Conservation (phyloP, 2,329 filamentous ascomycete species). For the Zymoseptoria pseudotritici region DNA sequence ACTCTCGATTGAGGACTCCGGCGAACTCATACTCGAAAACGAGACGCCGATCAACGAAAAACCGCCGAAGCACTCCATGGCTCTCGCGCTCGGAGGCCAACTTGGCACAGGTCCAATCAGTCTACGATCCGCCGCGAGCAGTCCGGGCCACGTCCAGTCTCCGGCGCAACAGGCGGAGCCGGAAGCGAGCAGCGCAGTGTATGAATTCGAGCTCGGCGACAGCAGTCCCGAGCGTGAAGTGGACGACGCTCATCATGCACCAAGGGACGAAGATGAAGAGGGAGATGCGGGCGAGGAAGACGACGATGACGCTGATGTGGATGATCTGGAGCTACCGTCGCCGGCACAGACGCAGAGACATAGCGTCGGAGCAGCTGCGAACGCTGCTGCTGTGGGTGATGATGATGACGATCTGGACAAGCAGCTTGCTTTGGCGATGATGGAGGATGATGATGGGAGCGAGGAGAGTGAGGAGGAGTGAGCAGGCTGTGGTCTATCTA, state of each 20-base stretch:
- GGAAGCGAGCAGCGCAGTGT: slow-evolving; percentile 13
- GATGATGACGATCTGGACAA: slow-evolving; percentile 37
- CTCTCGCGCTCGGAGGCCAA: slow-evolving; percentile 24
- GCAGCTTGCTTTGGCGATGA: slow-evolving; percentile 36
- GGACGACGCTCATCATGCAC: slow-evolving; percentile 15
- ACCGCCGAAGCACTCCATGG: slow-evolving; percentile 19
- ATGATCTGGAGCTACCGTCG: slow-evolving; percentile 23
- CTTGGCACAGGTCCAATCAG: slow-evolving; percentile 36
- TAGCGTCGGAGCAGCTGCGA: slow-evolving; percentile 14
- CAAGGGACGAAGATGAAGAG: slow-evolving; percentile 27
- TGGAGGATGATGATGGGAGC: slow-evolving; percentile 30
- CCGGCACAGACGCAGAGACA: slow-evolving; percentile 23
- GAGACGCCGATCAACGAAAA: slow-evolving; percentile 22
- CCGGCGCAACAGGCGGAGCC: slow-evolving; percentile 12
- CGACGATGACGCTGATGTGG: slow-evolving; percentile 30
- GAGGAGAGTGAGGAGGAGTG: slow-evolving; percentile 41
- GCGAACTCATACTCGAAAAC: slow-evolving; percentile 30
- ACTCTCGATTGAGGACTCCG: slow-evolving; percentile 23
- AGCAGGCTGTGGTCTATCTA: not conserved
- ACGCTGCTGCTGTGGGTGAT: slow-evolving; percentile 20
- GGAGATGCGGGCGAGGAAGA: slow-evolving; percentile 30
- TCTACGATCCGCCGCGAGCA: slow-evolving; percentile 37
- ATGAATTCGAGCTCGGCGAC: slow-evolving; percentile 26
- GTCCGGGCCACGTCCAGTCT: slow-evolving; percentile 16
- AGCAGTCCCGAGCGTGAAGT: slow-evolving; percentile 14